Percentiles rank a stretch among this genome's conserved stretches.
Conservation (phyloP, 148 eudicot genomes). For the Dianthus caryophyllus region DNA sequence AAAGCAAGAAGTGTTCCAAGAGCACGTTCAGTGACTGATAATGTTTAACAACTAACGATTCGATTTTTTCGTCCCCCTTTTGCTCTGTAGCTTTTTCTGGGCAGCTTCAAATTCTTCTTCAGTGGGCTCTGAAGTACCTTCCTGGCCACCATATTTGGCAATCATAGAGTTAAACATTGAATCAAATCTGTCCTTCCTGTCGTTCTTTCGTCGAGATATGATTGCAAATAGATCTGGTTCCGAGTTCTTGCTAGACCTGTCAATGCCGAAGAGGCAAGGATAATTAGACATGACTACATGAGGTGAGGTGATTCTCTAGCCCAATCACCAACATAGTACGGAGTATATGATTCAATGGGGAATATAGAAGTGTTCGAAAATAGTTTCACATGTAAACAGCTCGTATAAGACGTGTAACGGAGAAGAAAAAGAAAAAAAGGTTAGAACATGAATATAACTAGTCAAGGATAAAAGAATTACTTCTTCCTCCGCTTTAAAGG, state of each 20-base stretch:
- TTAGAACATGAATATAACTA: neutral
- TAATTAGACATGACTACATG: too few relatives aligned
- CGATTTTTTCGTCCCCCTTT: constrained; percentile 41
- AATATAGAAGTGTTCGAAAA: too few relatives aligned
- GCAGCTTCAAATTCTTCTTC: constrained; percentile 94
- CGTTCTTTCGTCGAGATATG: constrained; percentile 61
- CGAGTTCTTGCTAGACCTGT: constrained; percentile 57
- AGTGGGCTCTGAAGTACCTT: constrained; percentile 51
- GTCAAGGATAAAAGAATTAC: constrained; percentile 30
- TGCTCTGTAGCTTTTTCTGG: constrained; percentile 46
- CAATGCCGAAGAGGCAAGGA: neutral
- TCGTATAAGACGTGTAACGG: neutral
- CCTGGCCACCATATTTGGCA: constrained; percentile 57
- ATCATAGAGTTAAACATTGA: constrained; percentile 72
- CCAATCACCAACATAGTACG: too few relatives aligned
- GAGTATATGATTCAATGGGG: too few relatives aligned
- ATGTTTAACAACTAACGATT: constrained; percentile 14
- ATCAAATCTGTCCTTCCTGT: constrained; percentile 71
- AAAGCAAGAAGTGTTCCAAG: neutral
- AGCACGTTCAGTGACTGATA: neutral
- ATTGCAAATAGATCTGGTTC: constrained; percentile 65
- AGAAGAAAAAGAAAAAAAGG: neutral
- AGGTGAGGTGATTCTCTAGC: too few relatives aligned
- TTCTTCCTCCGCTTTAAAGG: constrained; percentile 59
- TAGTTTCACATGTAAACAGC: too few relatives aligned